phyloP scores from a whole-genome alignment of 2,329 filamentous ascomycete genomes.

The Aureobasidium leucospermi region DNA sequence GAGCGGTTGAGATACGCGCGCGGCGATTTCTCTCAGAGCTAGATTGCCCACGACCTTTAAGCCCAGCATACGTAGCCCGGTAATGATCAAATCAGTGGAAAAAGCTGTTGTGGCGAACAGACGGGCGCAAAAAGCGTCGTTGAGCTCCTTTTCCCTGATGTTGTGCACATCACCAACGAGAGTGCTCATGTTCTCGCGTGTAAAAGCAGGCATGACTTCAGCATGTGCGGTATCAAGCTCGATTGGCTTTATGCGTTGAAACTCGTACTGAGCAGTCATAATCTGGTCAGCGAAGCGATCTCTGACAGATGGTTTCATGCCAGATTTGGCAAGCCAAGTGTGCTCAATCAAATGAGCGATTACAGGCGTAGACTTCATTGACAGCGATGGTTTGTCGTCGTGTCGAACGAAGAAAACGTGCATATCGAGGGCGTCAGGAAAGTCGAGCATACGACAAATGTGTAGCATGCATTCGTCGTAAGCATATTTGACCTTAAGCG shows the following conservation, averaged over 20 bases:
- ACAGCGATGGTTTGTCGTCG: slow-evolving; percentile 31
- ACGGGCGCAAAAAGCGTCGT: slow-evolving; percentile 66
- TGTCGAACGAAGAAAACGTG: slow-evolving; percentile 32
- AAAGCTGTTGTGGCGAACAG: slow-evolving; percentile 75
- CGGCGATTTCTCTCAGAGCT: slow-evolving; percentile 68
- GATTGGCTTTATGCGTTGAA: not conserved
- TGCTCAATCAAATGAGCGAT: slow-evolving; percentile 21
- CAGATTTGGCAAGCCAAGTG: not conserved
- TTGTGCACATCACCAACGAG: slow-evolving; percentile 35
- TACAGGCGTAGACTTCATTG: slow-evolving; percentile 25
- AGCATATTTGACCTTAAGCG: slow-evolving; percentile 29
- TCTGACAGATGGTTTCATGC: not conserved
- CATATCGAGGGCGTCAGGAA: slow-evolving; percentile 29
- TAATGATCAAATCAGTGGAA: slow-evolving; percentile 63
- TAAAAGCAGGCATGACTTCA: slow-evolving; percentile 5
- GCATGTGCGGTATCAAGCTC: not conserved
- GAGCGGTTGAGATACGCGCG: slow-evolving; percentile 52
- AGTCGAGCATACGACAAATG: slow-evolving; percentile 16
- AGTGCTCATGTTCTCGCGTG: slow-evolving; percentile 27
- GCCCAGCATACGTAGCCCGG: slow-evolving; percentile 62
- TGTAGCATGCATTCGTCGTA: slow-evolving; percentile 35
- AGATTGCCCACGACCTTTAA: slow-evolving; percentile 65
- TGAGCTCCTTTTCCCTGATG: slow-evolving; percentile 41
- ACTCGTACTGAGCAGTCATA: not conserved
- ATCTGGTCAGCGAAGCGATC: not conserved